Conservation (phyloP, 2,329 filamentous ascomycete genomes). For the Didymellaceae sp. region DNA sequence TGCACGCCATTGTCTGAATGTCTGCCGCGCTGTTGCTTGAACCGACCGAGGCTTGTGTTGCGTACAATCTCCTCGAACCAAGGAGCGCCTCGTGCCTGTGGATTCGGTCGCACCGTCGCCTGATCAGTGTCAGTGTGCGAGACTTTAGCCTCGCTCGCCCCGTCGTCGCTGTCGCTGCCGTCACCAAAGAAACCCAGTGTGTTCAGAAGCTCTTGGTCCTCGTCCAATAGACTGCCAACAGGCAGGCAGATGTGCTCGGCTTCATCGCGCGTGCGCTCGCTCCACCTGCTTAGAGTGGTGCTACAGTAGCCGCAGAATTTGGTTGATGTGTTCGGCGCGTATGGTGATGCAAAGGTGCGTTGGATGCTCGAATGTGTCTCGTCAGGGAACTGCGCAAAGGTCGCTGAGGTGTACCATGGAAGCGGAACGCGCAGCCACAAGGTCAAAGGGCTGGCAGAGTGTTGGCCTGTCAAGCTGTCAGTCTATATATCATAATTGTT, state of each 20-base stretch:
- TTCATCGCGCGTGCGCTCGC: conserved; percentile 72
- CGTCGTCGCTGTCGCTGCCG: conserved; percentile 38
- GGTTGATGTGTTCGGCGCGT: conserved; percentile 54
- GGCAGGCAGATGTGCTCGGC: conserved; percentile 82
- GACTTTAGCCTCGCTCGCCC: conserved; percentile 27
- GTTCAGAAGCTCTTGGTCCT: conserved; percentile 75
- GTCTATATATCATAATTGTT: not conserved
- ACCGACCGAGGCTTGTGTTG: conserved; percentile 73
- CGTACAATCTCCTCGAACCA: conserved; percentile 87
- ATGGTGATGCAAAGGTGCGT: conserved; percentile 51
- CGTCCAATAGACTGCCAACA: conserved; percentile 74
- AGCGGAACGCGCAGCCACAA: conserved; percentile 86
- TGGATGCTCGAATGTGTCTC: conserved; percentile 62
- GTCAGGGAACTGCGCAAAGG: conserved; percentile 77
- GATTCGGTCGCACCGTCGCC: conserved; percentile 26
- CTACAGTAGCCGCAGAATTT: conserved; percentile 94
- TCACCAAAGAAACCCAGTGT: conserved; percentile 71
- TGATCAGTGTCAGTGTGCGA: conserved; percentile 21
- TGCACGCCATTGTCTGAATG: conserved; percentile 69
- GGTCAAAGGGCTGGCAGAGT: conserved; percentile 74
- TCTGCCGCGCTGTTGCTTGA: conserved; percentile 67
- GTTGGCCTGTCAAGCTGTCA: conserved; percentile 56
- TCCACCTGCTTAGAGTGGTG: conserved; percentile 84
- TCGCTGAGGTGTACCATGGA: conserved; percentile 78
- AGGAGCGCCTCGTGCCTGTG: conserved; percentile 65